Percentiles rank a stretch among this genome's conserved stretches.
These are phyloP conservation scores for Botrytis medusae DNA, from an alignment of 2,329 filamentous ascomycete genomes.

Conservation along the genomic window DNA sequence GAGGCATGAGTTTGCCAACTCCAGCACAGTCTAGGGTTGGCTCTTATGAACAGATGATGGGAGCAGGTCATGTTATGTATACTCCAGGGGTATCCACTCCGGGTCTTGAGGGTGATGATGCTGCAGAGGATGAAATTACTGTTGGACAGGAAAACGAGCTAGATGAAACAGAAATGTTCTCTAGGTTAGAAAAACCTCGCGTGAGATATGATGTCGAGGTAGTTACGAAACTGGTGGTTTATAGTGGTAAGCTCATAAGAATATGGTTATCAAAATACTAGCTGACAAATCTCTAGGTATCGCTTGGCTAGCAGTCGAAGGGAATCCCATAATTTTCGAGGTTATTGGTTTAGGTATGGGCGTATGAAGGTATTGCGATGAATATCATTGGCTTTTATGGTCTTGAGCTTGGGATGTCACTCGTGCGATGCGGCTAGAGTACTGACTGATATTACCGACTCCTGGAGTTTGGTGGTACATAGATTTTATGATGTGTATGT, in stretches of 20 bases:
- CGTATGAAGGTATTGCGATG: constrained; percentile 10
- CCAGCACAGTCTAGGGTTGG: constrained; percentile 50
- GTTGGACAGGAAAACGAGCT: constrained; percentile 50
- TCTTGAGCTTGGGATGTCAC: not conserved
- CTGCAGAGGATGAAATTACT: constrained; percentile 40
- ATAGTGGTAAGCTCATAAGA: constrained; percentile 66
- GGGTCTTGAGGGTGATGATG: constrained; percentile 40
- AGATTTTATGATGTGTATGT: constrained; percentile 11
- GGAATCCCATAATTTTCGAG: constrained; percentile 46
- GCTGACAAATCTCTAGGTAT: constrained; percentile 58
- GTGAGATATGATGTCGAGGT: constrained; percentile 98
- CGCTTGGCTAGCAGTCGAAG: constrained; percentile 67
- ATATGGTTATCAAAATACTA: constrained; percentile 17
- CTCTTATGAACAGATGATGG: constrained; percentile 74
- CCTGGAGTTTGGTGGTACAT: constrained; percentile 14
- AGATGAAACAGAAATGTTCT: constrained; percentile 79
- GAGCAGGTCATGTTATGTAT: constrained; percentile 54
- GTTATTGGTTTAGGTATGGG: constrained; percentile 45
- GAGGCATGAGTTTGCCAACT: constrained; percentile 48
- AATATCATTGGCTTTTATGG: not conserved
- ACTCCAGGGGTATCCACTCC: constrained; percentile 40
- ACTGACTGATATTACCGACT: not conserved
- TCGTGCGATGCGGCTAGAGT: not conserved
- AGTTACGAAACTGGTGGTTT: constrained; percentile 93
- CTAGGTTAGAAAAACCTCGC: constrained; percentile 76